Base-by-base conservation (phyloP, 306 rosid genomes). In the Rubus parviflorus region DNA sequence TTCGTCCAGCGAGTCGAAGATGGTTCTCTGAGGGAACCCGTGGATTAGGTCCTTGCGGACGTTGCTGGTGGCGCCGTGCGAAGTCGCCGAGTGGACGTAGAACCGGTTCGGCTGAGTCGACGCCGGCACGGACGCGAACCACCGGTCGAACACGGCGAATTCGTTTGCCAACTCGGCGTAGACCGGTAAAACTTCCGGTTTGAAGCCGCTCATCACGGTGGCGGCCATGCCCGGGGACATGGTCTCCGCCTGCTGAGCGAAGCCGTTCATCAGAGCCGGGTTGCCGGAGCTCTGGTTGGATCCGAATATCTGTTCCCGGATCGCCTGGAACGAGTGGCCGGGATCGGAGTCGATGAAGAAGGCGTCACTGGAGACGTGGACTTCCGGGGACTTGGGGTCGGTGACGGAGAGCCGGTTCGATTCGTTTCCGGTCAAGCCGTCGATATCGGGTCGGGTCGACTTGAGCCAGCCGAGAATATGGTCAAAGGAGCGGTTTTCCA, bases 401-500 rank as follows among this genome's bases (percentile, higher is more conserved):
- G 82, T 14, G 30, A 66, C 87, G 0, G 45, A 64, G 62, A 94
- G 20, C 23, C 79, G 93, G 86, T 90, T 94, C 14, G 90, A 89
- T 68, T 94, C 97, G 2, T 72, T n/a, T 2, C 98, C 96, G 8
- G 80, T 88, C 10, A 92, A 62, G 0, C 98, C 97, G 46, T 94
- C 96, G 52, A 94, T 92, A 0, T 92, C 94, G 22, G 96, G 96
- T 58, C 96, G 89, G 83, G 85, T 72, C 20, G 87, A 35, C 60
- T 94, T 94, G 54, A 94, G 89, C 97, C 96, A 92, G 2, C 97
- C 98, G 9, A 92, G 80, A 0, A 94, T 75, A 58, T 94, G 98
- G 80, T 94, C 98, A n/a, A 94, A 94, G 73, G 98, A 94, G 42
- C 98, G 98, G 49, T 94, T 94, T 37, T 94, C 97, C 98, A 92